Percentiles rank a stretch among this genome's conserved stretches.
These are phyloP conservation scores for Ulota crispa DNA, from an alignment of 225 moss, liverwort and hornwort genomes.

Conservation along the genomic window DNA sequence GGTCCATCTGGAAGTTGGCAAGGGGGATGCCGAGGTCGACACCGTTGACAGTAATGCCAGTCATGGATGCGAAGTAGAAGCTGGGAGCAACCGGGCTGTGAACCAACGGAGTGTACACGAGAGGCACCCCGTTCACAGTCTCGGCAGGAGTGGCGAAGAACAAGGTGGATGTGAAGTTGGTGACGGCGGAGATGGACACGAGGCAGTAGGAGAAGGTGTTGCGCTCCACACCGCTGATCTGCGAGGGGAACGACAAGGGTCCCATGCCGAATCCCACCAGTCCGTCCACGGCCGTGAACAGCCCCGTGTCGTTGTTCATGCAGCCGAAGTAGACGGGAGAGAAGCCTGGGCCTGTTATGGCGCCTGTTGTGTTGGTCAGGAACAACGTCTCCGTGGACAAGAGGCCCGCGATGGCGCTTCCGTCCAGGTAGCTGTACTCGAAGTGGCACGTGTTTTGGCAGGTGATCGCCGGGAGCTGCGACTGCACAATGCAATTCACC, in stretches of 20 bases:
- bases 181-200: background rate
- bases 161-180: background rate
- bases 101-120: background rate
- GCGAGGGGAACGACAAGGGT: background rate
- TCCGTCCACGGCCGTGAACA: background rate
- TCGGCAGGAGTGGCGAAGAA: background rate
- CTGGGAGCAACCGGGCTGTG: background rate
- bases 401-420: background rate
- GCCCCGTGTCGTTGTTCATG: conserved; percentile 10
- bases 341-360: background rate
- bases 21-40: background rate
- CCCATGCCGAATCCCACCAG: conserved; percentile 18
- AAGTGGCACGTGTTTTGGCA: conserved; percentile 6
- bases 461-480: background rate
- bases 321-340: background rate
- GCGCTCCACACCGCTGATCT: background rate
- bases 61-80: background rate
- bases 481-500: background rate
- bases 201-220: conserved; percentile 2
- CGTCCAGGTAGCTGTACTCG: conserved; percentile 1
- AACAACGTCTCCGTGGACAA: background rate
- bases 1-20: background rate
- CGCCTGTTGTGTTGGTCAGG: conserved; percentile 2
- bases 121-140: background rate
- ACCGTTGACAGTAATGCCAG: background rate